These are phyloP conservation scores for Ophiostoma fasciatum DNA, from an alignment of 2,329 filamentous ascomycete genomes.

Conservation along the genomic window DNA sequence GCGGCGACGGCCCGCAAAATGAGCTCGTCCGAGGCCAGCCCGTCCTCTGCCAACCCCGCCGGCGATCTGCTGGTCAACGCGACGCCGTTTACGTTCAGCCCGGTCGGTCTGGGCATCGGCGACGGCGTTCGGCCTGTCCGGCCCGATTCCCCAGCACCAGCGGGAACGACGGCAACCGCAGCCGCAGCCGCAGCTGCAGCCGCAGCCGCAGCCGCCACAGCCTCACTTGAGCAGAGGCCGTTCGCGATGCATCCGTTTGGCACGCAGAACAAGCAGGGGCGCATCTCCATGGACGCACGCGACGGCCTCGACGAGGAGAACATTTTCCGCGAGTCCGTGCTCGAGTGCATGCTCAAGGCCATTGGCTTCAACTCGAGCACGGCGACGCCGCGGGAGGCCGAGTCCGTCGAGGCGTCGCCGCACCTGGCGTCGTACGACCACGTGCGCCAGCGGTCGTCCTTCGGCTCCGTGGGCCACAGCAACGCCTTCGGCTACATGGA, in stretches of 20 bases:
- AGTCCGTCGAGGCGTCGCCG: constrained; percentile 76
- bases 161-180: no score
- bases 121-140: no score
- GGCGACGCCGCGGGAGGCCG: constrained; percentile 47
- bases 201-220: no score
- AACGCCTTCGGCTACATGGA: constrained; percentile 89
- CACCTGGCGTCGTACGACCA: constrained; percentile 73
- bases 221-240: constrained; percentile 33
- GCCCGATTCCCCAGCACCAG: no score
- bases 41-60: constrained; percentile 41
- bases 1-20: constrained; percentile 25
- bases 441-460: constrained; percentile 61
- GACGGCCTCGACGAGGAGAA: constrained; percentile 80
- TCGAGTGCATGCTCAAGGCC: constrained; percentile 92
- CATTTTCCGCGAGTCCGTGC: constrained; percentile 74
- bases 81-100: constrained; percentile 52
- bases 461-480: no score
- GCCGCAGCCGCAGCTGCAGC: no score
- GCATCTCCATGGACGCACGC: constrained; percentile 48
- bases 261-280: constrained; percentile 32
- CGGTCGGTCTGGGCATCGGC: constrained; percentile 30
- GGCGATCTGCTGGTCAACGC: constrained; percentile 72
- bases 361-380: constrained; percentile 65
- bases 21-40: constrained; percentile 25
- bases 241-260: constrained; percentile 46